These are phyloP conservation scores for Rhodotorula mucilaginosa DNA, from an alignment of 1,284 basidiomycete species.

Conservation along the genomic window DNA sequence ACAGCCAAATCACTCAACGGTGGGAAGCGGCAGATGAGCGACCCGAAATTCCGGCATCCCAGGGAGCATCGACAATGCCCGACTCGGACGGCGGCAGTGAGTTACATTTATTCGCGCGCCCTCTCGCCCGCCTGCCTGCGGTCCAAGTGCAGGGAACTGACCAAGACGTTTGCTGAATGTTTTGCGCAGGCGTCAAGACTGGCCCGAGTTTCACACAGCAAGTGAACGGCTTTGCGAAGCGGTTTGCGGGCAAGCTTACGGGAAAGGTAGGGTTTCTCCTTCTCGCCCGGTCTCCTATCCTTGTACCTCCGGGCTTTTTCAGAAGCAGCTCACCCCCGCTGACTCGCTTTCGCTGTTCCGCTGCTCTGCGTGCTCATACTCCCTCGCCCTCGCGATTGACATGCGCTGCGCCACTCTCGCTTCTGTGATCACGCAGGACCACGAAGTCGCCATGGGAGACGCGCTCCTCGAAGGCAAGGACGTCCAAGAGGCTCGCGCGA, in stretches of 20 bases:
- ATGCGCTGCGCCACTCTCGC: background rate
- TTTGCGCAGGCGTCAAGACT: background rate
- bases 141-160: too few species aligned
- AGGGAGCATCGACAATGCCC: constrained; percentile 24
- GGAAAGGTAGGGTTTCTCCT: constrained; percentile 7
- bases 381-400: too few species aligned
- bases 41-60: background rate
- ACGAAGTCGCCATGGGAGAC: constrained; percentile 3
- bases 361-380: background rate
- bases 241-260: constrained; percentile 10
- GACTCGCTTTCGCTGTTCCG: too few species aligned
- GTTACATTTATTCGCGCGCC: background rate
- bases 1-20: constrained; percentile 24
- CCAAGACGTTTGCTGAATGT: background rate
- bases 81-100: constrained; percentile 20
- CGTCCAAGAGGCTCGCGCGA: background rate
- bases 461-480: constrained; percentile 8
- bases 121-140: background rate
- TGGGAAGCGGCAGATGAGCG: constrained; percentile 15
- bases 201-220: constrained; percentile 18
- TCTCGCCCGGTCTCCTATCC: too few species aligned
- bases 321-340: too few species aligned
- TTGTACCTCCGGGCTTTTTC: too few species aligned
- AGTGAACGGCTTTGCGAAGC: constrained; percentile 16
- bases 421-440: background rate